These are phyloP conservation scores for Raddia guianensis DNA, from an alignment of 176 grass and related monocot species.

Conservation along the genomic window DNA sequence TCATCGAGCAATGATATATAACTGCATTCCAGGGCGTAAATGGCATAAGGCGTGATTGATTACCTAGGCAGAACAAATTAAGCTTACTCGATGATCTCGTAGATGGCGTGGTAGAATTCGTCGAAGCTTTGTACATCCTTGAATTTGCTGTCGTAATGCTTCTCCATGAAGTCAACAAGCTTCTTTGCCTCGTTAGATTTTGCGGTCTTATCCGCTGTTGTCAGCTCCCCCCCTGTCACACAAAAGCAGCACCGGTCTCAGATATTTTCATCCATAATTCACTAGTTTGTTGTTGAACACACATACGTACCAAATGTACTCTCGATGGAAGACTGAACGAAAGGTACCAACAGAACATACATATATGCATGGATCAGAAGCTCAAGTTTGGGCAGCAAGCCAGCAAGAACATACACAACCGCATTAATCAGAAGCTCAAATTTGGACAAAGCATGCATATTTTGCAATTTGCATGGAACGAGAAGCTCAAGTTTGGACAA, in stretches of 20 bases:
- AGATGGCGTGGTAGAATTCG: conserved; percentile 69
- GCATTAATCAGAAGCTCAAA: no score
- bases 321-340: not conserved
- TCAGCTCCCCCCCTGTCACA: conserved; percentile 24
- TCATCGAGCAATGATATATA: not conserved
- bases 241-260: not conserved
- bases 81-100: conserved; percentile 64
- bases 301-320: no score
- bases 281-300: no score
- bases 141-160: not conserved
- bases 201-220: not conserved
- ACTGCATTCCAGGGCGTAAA: no score
- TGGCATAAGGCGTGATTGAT: no score
- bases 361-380: no score
- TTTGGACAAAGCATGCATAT: no score
- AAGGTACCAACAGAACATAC: no score
- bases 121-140: not conserved
- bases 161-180: conserved; percentile 1
- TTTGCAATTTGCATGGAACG: no score
- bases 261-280: not conserved
- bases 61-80: not conserved
- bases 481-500: no score
- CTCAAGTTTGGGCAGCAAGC: no score
- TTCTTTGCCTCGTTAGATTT: conserved; percentile 12
- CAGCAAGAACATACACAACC: no score